Conservation (phyloP, 768 basidiomycete genomes). For the Antrodiella citrinella region DNA sequence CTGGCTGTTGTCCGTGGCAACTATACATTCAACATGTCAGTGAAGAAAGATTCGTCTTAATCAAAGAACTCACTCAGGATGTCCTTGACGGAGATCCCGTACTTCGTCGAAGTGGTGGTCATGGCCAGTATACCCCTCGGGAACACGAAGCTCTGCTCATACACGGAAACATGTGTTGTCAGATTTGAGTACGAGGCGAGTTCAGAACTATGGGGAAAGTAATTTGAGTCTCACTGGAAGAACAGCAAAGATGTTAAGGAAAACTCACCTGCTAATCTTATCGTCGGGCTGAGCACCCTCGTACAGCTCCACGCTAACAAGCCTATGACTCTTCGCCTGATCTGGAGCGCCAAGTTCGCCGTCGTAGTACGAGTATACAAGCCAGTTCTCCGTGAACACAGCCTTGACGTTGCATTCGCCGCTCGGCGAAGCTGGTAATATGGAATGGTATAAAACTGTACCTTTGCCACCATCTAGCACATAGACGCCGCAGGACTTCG, state of each 20-base stretch:
- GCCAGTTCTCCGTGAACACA: constrained; percentile 81
- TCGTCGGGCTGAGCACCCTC: constrained; percentile 65
- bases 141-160: constrained; percentile 65
- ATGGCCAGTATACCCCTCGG: constrained; percentile 64
- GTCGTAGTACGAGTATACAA: constrained; percentile 84
- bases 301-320: constrained; percentile 85
- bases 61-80: constrained; percentile 63
- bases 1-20: constrained; percentile 67
- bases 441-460: constrained; percentile 57
- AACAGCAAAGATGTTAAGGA: background rate
- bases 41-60: too few relatives aligned
- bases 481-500: constrained; percentile 51
- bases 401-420: constrained; percentile 59
- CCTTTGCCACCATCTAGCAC: constrained; percentile 80
- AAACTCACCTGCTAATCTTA: constrained; percentile 60
- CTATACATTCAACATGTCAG: constrained; percentile 35
- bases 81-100: constrained; percentile 82
- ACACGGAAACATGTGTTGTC: constrained; percentile 42
- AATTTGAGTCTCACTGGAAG: background rate
- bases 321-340: constrained; percentile 55
- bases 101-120: constrained; percentile 73
- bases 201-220: constrained; percentile 34
- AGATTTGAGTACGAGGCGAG: constrained; percentile 47
- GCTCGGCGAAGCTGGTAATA: constrained; percentile 34
- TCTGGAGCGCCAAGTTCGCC: constrained; percentile 37